Conservation (phyloP, 2,329 filamentous ascomycete species). For the Xylaria sp. region DNA sequence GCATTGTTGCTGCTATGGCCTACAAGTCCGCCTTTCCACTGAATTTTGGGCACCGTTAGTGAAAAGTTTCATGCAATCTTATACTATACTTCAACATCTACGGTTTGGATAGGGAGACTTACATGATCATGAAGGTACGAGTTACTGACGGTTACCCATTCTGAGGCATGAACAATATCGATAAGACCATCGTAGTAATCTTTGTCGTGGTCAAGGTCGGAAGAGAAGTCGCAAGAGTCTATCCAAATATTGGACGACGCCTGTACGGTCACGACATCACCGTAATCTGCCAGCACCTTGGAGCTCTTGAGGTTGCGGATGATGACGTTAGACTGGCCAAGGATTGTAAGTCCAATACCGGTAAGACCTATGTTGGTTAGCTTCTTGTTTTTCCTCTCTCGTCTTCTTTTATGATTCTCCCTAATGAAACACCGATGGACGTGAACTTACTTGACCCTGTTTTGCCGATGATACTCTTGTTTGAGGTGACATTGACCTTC, state of each 20-base stretch:
- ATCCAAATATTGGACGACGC: conserved; percentile 62
- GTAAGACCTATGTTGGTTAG: conserved; percentile 41
- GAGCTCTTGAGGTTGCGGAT: conserved; percentile 62
- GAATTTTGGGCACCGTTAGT: conserved; percentile 39
- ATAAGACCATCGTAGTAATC: conserved; percentile 70
- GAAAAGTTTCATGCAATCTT: neutral
- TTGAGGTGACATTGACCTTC: conserved; percentile 55
- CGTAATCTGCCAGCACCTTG: conserved; percentile 53
- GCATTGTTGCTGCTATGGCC: conserved; percentile 67
- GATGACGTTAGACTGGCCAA: conserved; percentile 62
- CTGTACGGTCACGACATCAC: conserved; percentile 59
- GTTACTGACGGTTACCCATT: conserved; percentile 61
- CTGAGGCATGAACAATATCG: conserved; percentile 66
- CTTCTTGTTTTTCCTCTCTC: neutral
- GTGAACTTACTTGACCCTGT: conserved; percentile 43
- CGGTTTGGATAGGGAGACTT: conserved; percentile 23
- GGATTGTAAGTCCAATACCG: conserved; percentile 56
- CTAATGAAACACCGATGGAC: neutral
- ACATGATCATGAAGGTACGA: conserved; percentile 56
- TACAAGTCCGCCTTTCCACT: conserved; percentile 70
- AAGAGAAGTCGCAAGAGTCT: conserved; percentile 67
- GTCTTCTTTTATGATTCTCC: neutral
- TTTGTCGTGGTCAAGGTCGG: conserved; percentile 63
- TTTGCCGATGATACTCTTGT: conserved; percentile 59
- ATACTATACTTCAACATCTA: neutral